Evolutionary conservation across 2,329 filamentous ascomycete genomes (phyloP).

Genomic region (Paracoccidioides lutzii): DNA sequence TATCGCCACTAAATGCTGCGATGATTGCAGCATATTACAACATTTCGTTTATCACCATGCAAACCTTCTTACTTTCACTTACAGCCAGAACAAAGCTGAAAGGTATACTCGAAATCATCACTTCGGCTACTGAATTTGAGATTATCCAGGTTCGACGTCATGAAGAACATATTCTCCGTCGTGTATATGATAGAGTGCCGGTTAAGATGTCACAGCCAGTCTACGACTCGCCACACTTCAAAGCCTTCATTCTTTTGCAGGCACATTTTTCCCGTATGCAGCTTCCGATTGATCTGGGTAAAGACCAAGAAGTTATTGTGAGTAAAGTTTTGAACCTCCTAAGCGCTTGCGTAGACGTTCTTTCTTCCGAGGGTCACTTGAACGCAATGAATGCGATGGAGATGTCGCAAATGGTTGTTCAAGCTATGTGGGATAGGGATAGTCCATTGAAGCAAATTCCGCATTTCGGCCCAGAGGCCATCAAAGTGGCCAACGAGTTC

Average conservation of each 20-base stretch:
- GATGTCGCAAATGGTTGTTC: conserved; percentile 97
- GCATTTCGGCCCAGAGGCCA: conserved; percentile 72
- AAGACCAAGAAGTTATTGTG: conserved; percentile 84
- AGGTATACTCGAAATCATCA: conserved; percentile 91
- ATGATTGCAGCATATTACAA: conserved; percentile 99
- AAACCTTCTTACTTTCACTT: conserved; percentile 88
- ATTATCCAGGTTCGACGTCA: conserved; percentile 86
- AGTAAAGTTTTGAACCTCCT: conserved; percentile 75
- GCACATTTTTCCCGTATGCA: conserved; percentile 98
- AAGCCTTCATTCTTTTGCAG: conserved; percentile 91
- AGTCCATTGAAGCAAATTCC: conserved; percentile 95
- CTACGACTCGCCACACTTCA: conserved; percentile 94
- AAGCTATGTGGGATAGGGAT: conserved; percentile 98
- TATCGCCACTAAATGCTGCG: conserved; percentile 82
- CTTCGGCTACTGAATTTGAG: conserved; percentile 93
- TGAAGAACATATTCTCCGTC: conserved; percentile 73
- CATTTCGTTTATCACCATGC: conserved; percentile 98
- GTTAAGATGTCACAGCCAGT: conserved; percentile 78
- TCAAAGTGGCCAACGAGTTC: conserved; percentile 69
- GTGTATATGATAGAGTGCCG: conserved; percentile 86
- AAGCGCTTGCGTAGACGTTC: conserved; percentile 83
- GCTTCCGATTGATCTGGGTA: conserved; percentile 84
- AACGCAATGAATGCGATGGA: conserved; percentile 99
- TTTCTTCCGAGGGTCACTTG: conserved; percentile 88
- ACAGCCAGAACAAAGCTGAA: conserved; percentile 86